phyloP scores from a whole-genome alignment of 1,284 basidiomycete species.

The Waitea zeae region DNA sequence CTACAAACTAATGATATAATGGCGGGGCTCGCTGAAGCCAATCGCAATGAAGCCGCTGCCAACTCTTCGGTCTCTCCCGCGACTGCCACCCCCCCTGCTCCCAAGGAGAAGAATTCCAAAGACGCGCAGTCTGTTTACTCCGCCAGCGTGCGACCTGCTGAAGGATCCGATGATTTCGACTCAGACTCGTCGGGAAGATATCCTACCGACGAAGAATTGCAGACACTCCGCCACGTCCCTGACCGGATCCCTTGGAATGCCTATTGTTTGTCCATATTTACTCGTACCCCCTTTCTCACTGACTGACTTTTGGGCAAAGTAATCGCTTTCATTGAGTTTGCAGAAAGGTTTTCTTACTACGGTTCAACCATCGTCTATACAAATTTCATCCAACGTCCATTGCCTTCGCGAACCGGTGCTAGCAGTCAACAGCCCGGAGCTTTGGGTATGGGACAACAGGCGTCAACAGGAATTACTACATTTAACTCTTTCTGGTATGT shows the following conservation, averaged over 20 bases:
- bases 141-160: no score
- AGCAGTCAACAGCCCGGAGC: constrained; percentile 44
- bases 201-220: constrained; percentile 2
- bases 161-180: no score
- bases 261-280: not conserved
- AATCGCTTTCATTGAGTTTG: constrained; percentile 53
- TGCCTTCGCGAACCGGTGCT: constrained; percentile 62
- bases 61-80: no score
- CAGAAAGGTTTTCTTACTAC: constrained; percentile 61
- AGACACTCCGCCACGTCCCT: not conserved
- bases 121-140: no score
- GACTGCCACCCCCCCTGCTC: not conserved
- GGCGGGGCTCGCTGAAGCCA: no score
- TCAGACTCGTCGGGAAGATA: no score
- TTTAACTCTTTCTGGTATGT: constrained; percentile 53
- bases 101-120: not conserved
- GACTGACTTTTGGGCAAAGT: constrained; percentile 15
- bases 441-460: constrained; percentile 43
- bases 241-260: not conserved
- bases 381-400: constrained; percentile 56
- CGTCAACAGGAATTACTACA: constrained; percentile 52
- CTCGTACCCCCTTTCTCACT: constrained; percentile 6
- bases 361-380: constrained; percentile 54
- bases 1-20: no score
- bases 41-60: no score